Evolutionary conservation across 139 green algal species (phyloP), one percentile per base, ranked within the genome.

Genomic region (Tetradesmus obliquus): DNA sequence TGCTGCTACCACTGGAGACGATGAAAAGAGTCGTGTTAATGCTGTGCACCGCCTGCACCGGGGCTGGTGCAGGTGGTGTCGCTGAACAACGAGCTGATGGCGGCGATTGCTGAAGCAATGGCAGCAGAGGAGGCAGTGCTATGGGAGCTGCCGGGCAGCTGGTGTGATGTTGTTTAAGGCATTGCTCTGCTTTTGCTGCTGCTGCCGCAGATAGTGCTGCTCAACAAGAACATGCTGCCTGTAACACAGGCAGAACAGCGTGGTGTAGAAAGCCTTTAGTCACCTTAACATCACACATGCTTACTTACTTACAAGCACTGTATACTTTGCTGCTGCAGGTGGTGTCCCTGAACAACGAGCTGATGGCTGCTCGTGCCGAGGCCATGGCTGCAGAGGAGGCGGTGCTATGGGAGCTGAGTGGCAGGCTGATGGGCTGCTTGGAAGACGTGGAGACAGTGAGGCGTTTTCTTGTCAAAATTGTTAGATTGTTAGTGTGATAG

Each of bases 71-170:
- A 93, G 7, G 97, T 96, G 5, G 94, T 99, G 55, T 72, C 90
- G 0, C 87, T 96, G 5, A 99, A 99, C 93, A 98, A 98, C 79
- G 96, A 98, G 32, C 92, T 98, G 69, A 91, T 86, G 4, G 96
- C 95, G 8, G 97, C 96, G 0, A 86, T 91, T 54, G 96, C 92
- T 0, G 95, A 97, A 92, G 93, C 95, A 80, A 90, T 90, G 72
- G 91, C 94, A 2, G 97, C 97, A 1, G 96, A 98, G 92, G 96
- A 98, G 88, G 89, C 93, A 1, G 97, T 98, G 83, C 93, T 98
- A 88, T 98, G 94, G 94, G 55, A 88, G 20, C 93, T 99, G 84
- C 98, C 10, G 94, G 91, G 0, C 81, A 80, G 24, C 86, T 96
- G 3, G 93, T 96, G 93, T 94, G 91, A 45, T 45, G 32, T 45